phyloP scores from a whole-genome alignment of 75 land plant species.

The Pinus albicaulis region DNA sequence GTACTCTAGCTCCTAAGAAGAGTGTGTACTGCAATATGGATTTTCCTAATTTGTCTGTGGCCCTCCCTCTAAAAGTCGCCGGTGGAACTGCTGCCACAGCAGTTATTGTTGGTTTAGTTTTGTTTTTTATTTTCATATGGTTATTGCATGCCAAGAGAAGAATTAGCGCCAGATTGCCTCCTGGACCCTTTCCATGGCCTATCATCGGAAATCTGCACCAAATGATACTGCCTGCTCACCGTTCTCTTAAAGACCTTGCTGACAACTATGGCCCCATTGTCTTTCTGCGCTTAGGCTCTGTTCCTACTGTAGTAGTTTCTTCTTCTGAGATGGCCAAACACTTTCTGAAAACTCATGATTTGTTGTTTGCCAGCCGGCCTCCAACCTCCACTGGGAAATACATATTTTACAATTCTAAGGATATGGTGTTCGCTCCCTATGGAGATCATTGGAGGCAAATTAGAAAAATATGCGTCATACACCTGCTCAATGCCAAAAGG shows the following conservation, averaged over 20 bases:
- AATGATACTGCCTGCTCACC: background rate
- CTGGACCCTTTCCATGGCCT: background rate
- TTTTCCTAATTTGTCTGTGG: too few species aligned
- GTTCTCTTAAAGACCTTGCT: background rate
- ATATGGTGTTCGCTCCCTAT: background rate
- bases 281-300: constrained; percentile 21
- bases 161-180: background rate
- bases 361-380: background rate
- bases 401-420: background rate
- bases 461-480: background rate
- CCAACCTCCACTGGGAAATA: background rate
- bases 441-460: background rate
- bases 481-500: background rate
- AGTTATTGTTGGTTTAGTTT: too few species aligned
- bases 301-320: constrained; percentile 19
- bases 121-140: too few species aligned
- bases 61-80: too few species aligned
- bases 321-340: constrained; percentile 28
- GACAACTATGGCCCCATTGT: constrained; percentile 30
- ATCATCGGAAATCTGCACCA: constrained; percentile 8
- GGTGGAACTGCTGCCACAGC: too few species aligned
- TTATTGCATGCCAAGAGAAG: too few species aligned
- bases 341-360: background rate
- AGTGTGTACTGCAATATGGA: too few species aligned
- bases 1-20: too few species aligned